These are phyloP conservation scores for Microdochium paspali DNA, from an alignment of 2,329 filamentous ascomycete species.

Conservation along the genomic window DNA sequence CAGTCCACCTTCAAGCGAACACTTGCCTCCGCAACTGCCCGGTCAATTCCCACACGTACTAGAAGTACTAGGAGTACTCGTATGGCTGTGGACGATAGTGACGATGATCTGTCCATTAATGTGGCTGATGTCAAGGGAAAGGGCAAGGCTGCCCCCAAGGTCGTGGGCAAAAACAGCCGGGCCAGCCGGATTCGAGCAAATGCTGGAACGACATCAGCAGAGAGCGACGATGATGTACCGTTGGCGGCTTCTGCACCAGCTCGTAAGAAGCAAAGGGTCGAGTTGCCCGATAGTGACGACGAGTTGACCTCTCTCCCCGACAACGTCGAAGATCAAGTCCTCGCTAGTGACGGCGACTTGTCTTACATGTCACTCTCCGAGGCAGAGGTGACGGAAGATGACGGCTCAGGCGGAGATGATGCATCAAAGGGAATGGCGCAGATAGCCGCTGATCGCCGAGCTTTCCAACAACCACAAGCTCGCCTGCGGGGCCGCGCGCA, in stretches of 20 bases:
- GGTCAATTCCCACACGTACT: neutral
- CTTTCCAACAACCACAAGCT: constrained; percentile 14
- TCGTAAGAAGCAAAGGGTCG: constrained; percentile 6
- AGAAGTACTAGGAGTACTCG: constrained; percentile 5
- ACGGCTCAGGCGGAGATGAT: neutral
- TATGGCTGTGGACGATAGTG: neutral
- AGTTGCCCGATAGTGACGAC: constrained; percentile 1
- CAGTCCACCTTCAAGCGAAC: constrained; percentile 3
- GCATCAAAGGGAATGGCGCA: neutral
- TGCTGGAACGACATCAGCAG: constrained; percentile 1
- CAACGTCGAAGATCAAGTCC: constrained; percentile 6
- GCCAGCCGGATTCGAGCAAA: neutral
- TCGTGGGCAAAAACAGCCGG: neutral
- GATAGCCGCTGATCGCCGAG: constrained; percentile 19
- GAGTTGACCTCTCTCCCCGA: neutral
- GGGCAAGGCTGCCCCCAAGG: constrained; percentile 4
- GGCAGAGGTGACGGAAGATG: constrained; percentile 5
- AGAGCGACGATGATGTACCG: constrained; percentile 6
- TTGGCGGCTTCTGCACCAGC: constrained; percentile 4
- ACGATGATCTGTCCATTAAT: neutral
- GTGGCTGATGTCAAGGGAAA: constrained; percentile 4
- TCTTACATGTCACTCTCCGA: neutral
- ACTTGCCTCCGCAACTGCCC: constrained; percentile 1
- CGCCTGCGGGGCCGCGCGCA: constrained; percentile 16
- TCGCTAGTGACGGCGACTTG: constrained; percentile 10